These are phyloP conservation scores for Ascosphaera apis DNA, from an alignment of 2,329 filamentous ascomycete species.

Conservation along the genomic window DNA sequence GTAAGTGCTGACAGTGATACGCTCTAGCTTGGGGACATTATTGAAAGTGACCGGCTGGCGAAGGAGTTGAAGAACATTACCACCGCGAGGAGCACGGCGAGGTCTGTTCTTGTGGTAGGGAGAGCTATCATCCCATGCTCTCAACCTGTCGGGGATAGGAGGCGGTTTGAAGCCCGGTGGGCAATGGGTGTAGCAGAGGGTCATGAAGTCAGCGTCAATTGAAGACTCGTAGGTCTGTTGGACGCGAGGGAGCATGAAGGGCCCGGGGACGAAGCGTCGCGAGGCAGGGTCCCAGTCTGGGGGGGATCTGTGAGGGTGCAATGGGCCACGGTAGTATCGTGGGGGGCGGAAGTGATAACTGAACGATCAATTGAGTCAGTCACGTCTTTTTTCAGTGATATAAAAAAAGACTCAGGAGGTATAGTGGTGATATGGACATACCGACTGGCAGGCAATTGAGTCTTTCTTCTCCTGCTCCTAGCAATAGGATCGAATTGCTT, in stretches of 20 bases:
- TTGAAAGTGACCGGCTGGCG: conserved; percentile 45
- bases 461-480: conserved; percentile 21
- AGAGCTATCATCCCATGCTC: conserved; percentile 70
- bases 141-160: conserved; percentile 40
- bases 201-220: conserved; percentile 67
- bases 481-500: conserved; percentile 28
- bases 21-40: conserved; percentile 63
- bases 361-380: conserved; percentile 1
- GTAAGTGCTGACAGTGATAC: conserved; percentile 57
- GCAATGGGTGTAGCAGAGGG: conserved; percentile 66
- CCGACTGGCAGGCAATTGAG: conserved; percentile 29
- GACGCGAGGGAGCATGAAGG: conserved; percentile 68
- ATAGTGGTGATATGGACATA: too few species aligned
- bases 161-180: conserved; percentile 49
- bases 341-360: conserved; percentile 92
- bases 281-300: conserved; percentile 66
- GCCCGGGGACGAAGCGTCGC: conserved; percentile 69
- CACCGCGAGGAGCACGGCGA: conserved; percentile 61
- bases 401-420: too few species aligned
- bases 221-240: conserved; percentile 79
- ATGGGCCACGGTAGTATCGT: conserved; percentile 79
- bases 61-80: conserved; percentile 30
- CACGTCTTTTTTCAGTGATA: too few species aligned
- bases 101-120: conserved; percentile 89
- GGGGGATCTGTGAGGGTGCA: conserved; percentile 85